Percentiles rank a stretch among this genome's conserved stretches.
Conservation (phyloP, 352 stramenopile species). For the Globisporangium paroecandrum region DNA sequence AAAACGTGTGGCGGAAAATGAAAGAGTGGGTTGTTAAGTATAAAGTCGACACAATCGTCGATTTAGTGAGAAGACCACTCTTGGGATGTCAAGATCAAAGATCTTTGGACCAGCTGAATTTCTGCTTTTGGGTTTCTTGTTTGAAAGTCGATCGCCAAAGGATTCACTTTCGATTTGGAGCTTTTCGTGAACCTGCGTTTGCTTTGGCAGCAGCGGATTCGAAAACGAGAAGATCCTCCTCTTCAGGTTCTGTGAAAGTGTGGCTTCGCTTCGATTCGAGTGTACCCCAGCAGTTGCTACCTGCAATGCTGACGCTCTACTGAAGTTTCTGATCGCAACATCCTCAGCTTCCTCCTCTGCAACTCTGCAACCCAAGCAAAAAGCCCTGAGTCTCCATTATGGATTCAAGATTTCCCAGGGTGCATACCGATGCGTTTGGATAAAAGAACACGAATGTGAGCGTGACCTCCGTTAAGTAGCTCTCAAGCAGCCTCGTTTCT, state of each 20-base stretch:
- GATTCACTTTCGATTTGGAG: not conserved
- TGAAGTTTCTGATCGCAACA: not conserved
- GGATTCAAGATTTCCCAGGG: too few relatives aligned
- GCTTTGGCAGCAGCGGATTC: not conserved
- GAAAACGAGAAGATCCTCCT: not conserved
- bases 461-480: not conserved
- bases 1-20: not conserved
- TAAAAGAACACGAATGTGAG: not conserved
- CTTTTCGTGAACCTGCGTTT: not conserved
- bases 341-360: too few relatives aligned
- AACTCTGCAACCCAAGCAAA: too few relatives aligned
- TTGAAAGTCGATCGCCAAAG: slow-evolving; percentile 1
- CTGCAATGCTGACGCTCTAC: not conserved
- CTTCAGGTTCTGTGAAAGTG: not conserved
- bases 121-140: not conserved
- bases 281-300: not conserved
- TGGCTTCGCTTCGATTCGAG: not conserved
- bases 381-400: too few relatives aligned
- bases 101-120: not conserved
- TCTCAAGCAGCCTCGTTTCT: not conserved
- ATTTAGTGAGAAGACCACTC: not conserved
- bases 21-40: too few relatives aligned
- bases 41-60: not conserved
- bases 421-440: not conserved
- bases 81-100: not conserved